Evolutionary conservation across 306 rosid genomes (phyloP).

Genomic region (Crataegus laevigata): DNA sequence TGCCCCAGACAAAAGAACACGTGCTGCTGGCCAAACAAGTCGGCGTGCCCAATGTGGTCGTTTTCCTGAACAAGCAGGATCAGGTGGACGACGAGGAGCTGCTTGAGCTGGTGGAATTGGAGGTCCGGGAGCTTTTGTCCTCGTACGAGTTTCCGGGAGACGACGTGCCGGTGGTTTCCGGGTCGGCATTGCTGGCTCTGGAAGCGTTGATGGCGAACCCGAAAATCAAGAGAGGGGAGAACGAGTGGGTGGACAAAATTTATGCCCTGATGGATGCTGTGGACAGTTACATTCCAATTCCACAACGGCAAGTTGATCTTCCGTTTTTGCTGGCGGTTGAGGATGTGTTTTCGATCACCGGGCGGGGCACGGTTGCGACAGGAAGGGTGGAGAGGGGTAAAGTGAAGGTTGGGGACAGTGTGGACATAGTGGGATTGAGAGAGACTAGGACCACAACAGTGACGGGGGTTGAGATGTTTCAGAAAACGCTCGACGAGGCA

Average conservation of each 20-base stretch:
- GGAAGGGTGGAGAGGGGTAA: constrained; percentile 29
- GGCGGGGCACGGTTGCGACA: constrained; percentile 28
- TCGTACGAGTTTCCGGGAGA: constrained; percentile 26
- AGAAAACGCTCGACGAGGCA: constrained; percentile 24
- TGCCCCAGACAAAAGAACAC: constrained; percentile 34
- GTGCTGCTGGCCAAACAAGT: constrained; percentile 26
- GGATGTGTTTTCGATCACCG: constrained; percentile 29
- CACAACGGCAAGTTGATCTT: constrained; percentile 21
- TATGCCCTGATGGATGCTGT: constrained; percentile 25
- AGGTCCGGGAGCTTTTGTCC: constrained; percentile 22
- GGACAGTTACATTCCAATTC: constrained; percentile 24
- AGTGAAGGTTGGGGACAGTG: constrained; percentile 21
- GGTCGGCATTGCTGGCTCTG: constrained; percentile 28
- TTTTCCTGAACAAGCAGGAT: constrained; percentile 28
- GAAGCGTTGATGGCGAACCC: constrained; percentile 29
- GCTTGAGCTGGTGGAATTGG: constrained; percentile 26
- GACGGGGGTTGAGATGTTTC: constrained; percentile 31
- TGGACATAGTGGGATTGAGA: constrained; percentile 25
- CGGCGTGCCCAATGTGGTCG: constrained; percentile 25
- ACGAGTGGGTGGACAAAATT: constrained; percentile 26
- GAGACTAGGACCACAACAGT: constrained; percentile 25
- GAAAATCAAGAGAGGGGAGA: constrained; percentile 22
- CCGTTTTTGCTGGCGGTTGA: constrained; percentile 25
- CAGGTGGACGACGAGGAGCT: constrained; percentile 32
- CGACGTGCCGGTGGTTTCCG: constrained; percentile 25